These are phyloP conservation scores for Brasenia schreberi DNA, from an alignment of 164 flowering plant genomes.

Conservation along the genomic window DNA sequence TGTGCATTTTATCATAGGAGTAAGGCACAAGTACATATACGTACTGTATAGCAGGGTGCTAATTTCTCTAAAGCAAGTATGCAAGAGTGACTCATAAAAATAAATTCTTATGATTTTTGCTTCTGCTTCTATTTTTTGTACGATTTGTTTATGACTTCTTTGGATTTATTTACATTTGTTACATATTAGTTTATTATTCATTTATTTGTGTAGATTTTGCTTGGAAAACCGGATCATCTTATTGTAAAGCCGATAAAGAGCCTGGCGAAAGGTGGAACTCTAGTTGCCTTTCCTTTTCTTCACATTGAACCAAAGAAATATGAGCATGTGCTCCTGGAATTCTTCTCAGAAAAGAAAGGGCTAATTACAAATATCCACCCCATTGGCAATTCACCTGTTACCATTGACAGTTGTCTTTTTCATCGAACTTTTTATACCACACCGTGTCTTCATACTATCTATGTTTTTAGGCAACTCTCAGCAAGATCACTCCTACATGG, in stretches of 20 bases:
- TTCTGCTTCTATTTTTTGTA: too few relatives aligned
- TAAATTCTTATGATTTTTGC: too few relatives aligned
- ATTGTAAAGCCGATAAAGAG: slow-evolving; percentile 96
- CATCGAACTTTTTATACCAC: neutral
- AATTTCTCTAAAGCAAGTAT: too few relatives aligned
- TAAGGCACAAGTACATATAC: too few relatives aligned
- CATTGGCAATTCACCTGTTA: slow-evolving; percentile 96
- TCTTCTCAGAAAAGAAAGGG: slow-evolving; percentile 76
- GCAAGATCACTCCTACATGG: slow-evolving; percentile 96
- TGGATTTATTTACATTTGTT: too few relatives aligned
- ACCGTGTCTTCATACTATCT: neutral
- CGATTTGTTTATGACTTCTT: too few relatives aligned
- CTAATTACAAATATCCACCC: slow-evolving; percentile 87
- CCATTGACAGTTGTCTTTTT: slow-evolving; percentile 20
- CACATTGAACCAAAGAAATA: slow-evolving; percentile 92
- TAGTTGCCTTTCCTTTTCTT: slow-evolving; percentile 97
- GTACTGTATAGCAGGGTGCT: too few relatives aligned
- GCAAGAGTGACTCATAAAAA: too few relatives aligned
- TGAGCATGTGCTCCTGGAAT: slow-evolving; percentile 61
- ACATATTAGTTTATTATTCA: too few relatives aligned
- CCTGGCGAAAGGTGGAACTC: slow-evolving; percentile 61
- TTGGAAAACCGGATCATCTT: slow-evolving; percentile 97
- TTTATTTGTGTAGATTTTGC: slow-evolving; percentile 73
- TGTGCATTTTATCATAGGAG: too few relatives aligned
- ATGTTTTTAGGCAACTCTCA: slow-evolving; percentile 55